Conservation (phyloP, 352 stramenopile genomes). For the Globisporangium spinosum region DNA sequence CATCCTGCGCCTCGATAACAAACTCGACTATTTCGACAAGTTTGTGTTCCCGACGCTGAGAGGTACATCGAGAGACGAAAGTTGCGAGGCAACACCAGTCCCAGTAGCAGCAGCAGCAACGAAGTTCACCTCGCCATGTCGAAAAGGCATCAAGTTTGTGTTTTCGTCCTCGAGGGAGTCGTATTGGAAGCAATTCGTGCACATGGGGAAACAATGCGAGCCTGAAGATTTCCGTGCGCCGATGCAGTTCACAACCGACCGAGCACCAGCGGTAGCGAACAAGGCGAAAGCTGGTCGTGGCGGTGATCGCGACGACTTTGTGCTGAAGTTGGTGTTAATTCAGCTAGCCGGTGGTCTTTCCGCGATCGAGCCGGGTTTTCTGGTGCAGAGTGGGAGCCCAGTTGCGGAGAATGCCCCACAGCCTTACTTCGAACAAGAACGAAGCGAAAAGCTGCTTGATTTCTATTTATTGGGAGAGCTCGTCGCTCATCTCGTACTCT, state of each 20-base stretch:
- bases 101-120: not conserved
- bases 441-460: conserved; percentile 27
- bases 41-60: conserved; percentile 41
- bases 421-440: conserved; percentile 2
- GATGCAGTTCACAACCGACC: conserved; percentile 36
- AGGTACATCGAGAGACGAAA: not conserved
- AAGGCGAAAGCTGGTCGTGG: not conserved
- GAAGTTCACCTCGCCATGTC: conserved; percentile 1
- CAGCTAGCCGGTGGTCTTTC: conserved; percentile 29
- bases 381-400: conserved; percentile 16
- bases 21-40: conserved; percentile 43
- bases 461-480: conserved; percentile 67
- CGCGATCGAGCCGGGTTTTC: conserved; percentile 31
- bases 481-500: conserved; percentile 55
- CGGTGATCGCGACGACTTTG: conserved; percentile 14
- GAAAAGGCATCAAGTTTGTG: conserved; percentile 36
- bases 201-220: conserved; percentile 32
- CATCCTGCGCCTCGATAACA: conserved; percentile 66
- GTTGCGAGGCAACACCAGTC: not conserved
- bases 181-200: conserved; percentile 52
- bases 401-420: not conserved
- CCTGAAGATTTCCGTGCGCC: conserved; percentile 44
- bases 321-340: conserved; percentile 42
- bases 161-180: conserved; percentile 28
- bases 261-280: conserved; percentile 10